Evolutionary conservation across 192 early-diverging fungal genomes (phyloP).

Genomic region (Podila clonocystis): DNA sequence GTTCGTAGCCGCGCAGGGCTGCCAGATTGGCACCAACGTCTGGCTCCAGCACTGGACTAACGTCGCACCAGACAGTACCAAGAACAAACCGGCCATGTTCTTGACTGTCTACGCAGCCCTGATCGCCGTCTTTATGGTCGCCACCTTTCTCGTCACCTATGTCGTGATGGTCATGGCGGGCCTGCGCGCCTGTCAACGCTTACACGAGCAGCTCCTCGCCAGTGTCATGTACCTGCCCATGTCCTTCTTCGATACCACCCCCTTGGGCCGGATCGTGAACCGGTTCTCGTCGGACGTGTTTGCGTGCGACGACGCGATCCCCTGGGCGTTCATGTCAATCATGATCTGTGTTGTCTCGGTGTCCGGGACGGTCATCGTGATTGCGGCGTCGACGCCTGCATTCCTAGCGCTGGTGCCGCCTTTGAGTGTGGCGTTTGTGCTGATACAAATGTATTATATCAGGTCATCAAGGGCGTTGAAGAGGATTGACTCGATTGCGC

Average conservation of each 20-base stretch:
- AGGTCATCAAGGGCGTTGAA: conserved; percentile 81
- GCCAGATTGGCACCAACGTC: conserved; percentile 57
- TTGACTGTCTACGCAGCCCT: conserved; percentile 13
- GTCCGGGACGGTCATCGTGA: conserved; percentile 50
- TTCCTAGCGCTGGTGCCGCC: conserved; percentile 8
- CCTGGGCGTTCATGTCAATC: conserved; percentile 57
- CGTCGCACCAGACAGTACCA: background rate
- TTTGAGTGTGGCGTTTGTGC: conserved; percentile 50
- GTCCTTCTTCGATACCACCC: conserved; percentile 69
- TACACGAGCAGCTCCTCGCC: conserved; percentile 69
- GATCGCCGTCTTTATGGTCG: conserved; percentile 2
- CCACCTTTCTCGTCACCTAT: background rate
- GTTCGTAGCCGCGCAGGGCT: conserved; percentile 48
- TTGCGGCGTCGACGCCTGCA: conserved; percentile 31
- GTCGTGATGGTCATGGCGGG: conserved; percentile 9
- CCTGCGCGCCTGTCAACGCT: conserved; percentile 64
- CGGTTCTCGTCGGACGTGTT: conserved; percentile 70
- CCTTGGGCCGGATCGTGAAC: conserved; percentile 76
- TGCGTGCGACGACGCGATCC: conserved; percentile 64
- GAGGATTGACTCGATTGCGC: conserved; percentile 77
- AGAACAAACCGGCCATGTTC: conserved; percentile 5
- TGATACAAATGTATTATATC: conserved; percentile 69
- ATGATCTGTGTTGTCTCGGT: conserved; percentile 43
- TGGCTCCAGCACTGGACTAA: conserved; percentile 74
- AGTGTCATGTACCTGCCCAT: conserved; percentile 69